A percentile compares a stretch with the other conserved stretches of the same genome.
Conservation (phyloP, 495 filamentous ascomycete species). For the Trichoderma gamsii region DNA sequence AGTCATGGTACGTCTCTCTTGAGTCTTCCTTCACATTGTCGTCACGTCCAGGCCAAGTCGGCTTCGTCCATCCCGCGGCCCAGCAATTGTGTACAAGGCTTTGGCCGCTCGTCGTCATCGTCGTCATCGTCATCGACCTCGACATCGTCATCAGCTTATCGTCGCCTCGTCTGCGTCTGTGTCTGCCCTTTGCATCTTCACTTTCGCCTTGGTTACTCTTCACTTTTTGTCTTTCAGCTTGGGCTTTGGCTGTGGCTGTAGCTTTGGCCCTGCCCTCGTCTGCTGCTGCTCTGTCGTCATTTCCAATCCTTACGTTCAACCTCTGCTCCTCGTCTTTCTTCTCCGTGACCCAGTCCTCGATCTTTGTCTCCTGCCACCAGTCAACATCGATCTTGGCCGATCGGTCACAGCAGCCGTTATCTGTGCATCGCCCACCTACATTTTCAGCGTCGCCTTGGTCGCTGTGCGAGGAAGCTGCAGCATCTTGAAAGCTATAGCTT, state of each 20-base stretch:
- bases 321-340: background rate
- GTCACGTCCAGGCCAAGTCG: background rate
- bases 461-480: background rate
- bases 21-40: background rate
- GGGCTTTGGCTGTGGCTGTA: background rate
- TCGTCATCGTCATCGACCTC: background rate
- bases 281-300: background rate
- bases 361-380: background rate
- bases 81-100: background rate
- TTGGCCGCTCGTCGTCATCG: background rate
- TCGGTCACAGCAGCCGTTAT: background rate
- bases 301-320: background rate
- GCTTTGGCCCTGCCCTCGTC: background rate
- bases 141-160: background rate
- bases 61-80: background rate
- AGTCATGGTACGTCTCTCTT: slow-evolving; percentile 9
- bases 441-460: background rate
- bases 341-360: background rate
- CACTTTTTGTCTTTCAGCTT: background rate
- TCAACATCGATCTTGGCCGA: background rate
- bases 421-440: background rate
- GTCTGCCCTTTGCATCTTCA: background rate
- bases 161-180: background rate
- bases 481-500: background rate
- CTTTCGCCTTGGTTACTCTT: background rate